phyloP scores from a whole-genome alignment of 1,284 basidiomycete genomes.

The Pascua sp. region DNA sequence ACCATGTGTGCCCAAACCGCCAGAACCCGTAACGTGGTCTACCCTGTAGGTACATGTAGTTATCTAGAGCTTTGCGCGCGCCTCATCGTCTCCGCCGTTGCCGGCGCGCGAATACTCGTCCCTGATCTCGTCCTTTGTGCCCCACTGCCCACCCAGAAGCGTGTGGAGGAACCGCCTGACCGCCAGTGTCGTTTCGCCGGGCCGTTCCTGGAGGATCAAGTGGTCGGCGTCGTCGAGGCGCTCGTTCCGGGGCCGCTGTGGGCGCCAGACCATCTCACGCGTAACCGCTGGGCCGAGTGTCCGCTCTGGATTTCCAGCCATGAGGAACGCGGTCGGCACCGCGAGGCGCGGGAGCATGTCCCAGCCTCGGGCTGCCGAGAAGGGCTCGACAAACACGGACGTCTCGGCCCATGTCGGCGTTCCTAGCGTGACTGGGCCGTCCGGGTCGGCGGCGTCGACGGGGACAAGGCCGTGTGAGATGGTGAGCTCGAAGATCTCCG shows the following conservation, averaged over 20 bases:
- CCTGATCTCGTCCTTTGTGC: too few species aligned
- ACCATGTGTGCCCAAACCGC: too few species aligned
- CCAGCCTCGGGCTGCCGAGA: conserved; percentile 30
- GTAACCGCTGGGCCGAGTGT: conserved; percentile 22
- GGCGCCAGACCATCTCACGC: conserved; percentile 33
- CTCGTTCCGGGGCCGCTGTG: conserved; percentile 28
- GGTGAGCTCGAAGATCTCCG: conserved; percentile 53
- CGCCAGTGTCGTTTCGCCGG: conserved; percentile 28
- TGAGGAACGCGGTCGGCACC: conserved; percentile 33
- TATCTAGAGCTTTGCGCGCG: too few species aligned
- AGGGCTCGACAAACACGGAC: conserved; percentile 27
- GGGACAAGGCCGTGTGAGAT: conserved; percentile 62
- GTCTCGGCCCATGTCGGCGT: conserved; percentile 29
- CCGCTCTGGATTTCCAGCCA: conserved; percentile 21
- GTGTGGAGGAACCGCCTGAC: conserved; percentile 29
- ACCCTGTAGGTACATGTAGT: too few species aligned
- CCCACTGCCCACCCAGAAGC: conserved; percentile 10
- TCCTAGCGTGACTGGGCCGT: conserved; percentile 31
- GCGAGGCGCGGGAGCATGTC: conserved; percentile 25
- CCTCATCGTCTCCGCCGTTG: too few species aligned
- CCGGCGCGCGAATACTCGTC: too few species aligned
- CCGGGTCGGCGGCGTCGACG: conserved; percentile 13
- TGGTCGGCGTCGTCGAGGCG: conserved; percentile 31
- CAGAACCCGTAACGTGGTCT: too few species aligned
- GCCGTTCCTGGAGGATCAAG: conserved; percentile 40